Percentiles rank a stretch among this genome's conserved stretches.
Evolutionary conservation across 495 filamentous ascomycete genomes (phyloP).

Genomic region (Neurospora sp.): DNA sequence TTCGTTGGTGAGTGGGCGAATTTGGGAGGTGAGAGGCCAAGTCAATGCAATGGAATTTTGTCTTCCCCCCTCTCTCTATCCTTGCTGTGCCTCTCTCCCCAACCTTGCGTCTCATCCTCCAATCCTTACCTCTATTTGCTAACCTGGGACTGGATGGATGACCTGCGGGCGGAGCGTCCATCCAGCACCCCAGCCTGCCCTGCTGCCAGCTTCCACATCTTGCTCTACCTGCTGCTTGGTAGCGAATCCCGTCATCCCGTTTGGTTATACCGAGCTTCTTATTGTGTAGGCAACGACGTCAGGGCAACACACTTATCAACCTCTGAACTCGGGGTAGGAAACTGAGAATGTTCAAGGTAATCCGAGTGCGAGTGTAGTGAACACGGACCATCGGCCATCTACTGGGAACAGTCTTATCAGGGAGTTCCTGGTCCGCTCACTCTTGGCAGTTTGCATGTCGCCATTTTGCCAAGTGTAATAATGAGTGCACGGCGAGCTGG

Average conservation of each 20-base stretch:
- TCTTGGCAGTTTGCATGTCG: background rate
- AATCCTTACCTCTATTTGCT: background rate
- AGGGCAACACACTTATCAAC: background rate
- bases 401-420: background rate
- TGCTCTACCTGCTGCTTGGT: background rate
- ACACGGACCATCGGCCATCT: background rate
- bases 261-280: background rate
- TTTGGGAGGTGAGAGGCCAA: background rate
- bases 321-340: background rate
- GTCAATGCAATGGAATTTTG: background rate
- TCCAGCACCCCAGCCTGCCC: background rate
- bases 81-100: background rate
- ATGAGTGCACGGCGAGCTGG: background rate
- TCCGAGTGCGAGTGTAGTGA: background rate
- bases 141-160: background rate
- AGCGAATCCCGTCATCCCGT: background rate
- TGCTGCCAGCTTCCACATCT: background rate
- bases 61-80: background rate
- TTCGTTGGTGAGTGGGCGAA: background rate
- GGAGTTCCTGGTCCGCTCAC: background rate
- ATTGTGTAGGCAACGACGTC: background rate
- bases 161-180: no score
- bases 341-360: background rate
- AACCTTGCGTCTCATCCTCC: background rate
- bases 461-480: background rate